phyloP scores from a whole-genome alignment of 257 asterid genomes.

The Penstemon newberryi region DNA sequence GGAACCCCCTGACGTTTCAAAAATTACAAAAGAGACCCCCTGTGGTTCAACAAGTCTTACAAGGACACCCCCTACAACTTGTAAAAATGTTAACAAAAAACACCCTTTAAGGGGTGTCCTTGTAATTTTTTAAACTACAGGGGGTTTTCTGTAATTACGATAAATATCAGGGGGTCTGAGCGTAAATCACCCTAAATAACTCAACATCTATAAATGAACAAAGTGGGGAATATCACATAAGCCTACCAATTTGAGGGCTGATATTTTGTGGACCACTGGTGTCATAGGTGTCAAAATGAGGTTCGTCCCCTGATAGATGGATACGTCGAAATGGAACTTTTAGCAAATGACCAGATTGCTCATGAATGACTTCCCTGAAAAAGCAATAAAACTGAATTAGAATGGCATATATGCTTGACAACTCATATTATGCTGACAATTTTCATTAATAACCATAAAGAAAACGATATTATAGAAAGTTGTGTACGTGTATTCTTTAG shows the following conservation, averaged over 20 bases:
- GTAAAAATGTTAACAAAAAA: no score
- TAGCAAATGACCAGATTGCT: slow-evolving; percentile 73
- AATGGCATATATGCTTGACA: no score
- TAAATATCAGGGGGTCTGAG: no score
- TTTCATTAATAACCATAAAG: not conserved
- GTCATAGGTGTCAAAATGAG: slow-evolving; percentile 94
- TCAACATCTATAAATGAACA: no score
- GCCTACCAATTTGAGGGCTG: slow-evolving; percentile 64
- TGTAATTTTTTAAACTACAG: no score
- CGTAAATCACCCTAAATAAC: no score
- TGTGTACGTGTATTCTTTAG: slow-evolving; percentile 71
- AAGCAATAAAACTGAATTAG: slow-evolving; percentile 16
- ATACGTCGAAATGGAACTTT: slow-evolving; percentile 87
- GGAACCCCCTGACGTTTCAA: no score
- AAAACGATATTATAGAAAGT: not conserved
- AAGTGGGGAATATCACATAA: not conserved
- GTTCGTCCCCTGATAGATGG: slow-evolving; percentile 79
- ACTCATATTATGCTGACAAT: not conserved
- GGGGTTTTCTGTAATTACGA: no score
- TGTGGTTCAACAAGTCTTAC: no score
- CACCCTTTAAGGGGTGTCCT: no score
- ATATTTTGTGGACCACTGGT: slow-evolving; percentile 94
- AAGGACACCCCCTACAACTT: no score
- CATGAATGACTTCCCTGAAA: slow-evolving; percentile 80
- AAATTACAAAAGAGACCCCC: no score